These are phyloP conservation scores for Pythium guiyangense DNA, from an alignment of 352 stramenopile species.

Conservation along the genomic window DNA sequence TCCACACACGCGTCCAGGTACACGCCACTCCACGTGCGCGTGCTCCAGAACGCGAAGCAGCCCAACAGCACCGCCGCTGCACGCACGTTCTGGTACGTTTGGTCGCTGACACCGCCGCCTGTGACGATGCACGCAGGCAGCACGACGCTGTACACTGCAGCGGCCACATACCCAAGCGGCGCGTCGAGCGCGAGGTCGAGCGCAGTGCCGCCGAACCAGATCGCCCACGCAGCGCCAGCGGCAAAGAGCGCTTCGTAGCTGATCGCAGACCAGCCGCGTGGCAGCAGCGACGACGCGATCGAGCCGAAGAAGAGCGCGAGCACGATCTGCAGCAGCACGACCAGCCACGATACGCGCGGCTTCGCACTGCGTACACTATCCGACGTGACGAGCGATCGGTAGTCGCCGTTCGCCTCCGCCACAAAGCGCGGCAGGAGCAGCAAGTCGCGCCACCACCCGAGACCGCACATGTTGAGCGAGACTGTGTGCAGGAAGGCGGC, in stretches of 20 bases:
- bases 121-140: not conserved
- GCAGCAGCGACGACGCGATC: constrained; percentile 11
- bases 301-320: constrained; percentile 4
- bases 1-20: not conserved
- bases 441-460: constrained; percentile 17
- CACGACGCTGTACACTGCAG: too few species aligned
- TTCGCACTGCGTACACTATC: too few species aligned
- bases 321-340: constrained; percentile 9
- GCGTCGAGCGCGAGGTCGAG: too few species aligned
- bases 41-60: constrained; percentile 4
- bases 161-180: too few species aligned
- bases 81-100: constrained; percentile 1
- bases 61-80: constrained; percentile 1
- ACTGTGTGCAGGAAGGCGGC: constrained; percentile 16
- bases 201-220: constrained; percentile 9
- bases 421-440: constrained; percentile 16
- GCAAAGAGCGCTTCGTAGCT: constrained; percentile 6
- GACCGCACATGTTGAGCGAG: constrained; percentile 17
- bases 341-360: constrained; percentile 13
- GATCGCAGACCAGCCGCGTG: not conserved
- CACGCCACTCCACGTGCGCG: constrained; percentile 1
- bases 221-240: constrained; percentile 12
- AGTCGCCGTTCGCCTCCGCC: constrained; percentile 12
- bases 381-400: constrained; percentile 12
- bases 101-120: not conserved